Conservation (phyloP, 176 grass and related monocot genomes). For the Eleusine indica region DNA sequence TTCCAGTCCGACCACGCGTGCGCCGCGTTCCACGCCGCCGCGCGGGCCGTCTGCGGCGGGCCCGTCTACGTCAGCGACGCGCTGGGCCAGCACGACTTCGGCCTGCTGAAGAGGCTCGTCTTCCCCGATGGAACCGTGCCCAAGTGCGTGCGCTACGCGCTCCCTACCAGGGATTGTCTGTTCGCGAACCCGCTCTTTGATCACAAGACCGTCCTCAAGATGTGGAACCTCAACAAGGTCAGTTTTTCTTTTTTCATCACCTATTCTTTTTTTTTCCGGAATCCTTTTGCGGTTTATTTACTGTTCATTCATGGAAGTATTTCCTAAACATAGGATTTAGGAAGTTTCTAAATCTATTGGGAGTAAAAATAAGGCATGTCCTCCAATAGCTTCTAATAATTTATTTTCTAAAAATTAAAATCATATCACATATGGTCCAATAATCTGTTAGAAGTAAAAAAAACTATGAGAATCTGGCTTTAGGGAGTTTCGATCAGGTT, state of each 20-base stretch:
- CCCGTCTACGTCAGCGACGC: constrained; percentile 71
- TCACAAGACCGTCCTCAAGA: constrained; percentile 65
- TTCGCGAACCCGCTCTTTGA: constrained; percentile 70
- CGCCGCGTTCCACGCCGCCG: constrained; percentile 64
- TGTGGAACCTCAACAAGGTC: constrained; percentile 92
- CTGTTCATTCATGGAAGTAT: too few relatives aligned
- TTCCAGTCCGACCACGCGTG: constrained; percentile 74
- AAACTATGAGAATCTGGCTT: too few relatives aligned
- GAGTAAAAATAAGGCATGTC: too few relatives aligned
- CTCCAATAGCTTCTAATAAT: too few relatives aligned
- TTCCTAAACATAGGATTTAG: too few relatives aligned
- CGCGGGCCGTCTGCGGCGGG: constrained; percentile 62
- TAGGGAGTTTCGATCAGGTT: too few relatives aligned
- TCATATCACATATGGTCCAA: too few relatives aligned
- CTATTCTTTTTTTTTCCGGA: background rate
- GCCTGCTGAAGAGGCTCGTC: constrained; percentile 43
- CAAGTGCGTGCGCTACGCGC: constrained; percentile 60
- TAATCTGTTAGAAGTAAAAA: too few relatives aligned
- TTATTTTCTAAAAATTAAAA: too few relatives aligned
- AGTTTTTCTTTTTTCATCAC: background rate
- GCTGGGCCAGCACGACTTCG: constrained; percentile 67
- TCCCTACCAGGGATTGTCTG: constrained; percentile 69
- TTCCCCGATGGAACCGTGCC: constrained; percentile 65
- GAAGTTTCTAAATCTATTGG: too few relatives aligned
- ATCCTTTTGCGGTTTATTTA: too few relatives aligned